Evolutionary conservation across 2,329 filamentous ascomycete genomes (phyloP).

Genomic region (Sphaerulina vaccinii): DNA sequence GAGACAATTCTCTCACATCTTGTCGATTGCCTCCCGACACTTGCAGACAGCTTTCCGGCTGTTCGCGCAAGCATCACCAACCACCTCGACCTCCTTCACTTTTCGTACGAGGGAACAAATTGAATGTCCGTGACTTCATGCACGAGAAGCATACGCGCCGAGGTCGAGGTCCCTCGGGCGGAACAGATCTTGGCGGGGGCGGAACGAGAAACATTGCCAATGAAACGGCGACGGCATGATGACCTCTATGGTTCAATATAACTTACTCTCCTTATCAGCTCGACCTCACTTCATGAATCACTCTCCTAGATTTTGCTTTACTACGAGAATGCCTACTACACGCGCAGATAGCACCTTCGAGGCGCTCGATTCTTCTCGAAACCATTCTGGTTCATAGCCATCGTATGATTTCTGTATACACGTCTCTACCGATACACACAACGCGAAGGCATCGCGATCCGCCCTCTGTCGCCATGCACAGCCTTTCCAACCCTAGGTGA

Average conservation of each 20-base stretch:
- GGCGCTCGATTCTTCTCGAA: background rate
- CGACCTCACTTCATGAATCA: background rate
- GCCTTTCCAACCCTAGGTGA: background rate
- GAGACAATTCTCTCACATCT: background rate
- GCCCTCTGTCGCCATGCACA: background rate
- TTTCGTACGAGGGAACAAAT: background rate
- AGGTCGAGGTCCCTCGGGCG: background rate
- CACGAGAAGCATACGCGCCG: background rate
- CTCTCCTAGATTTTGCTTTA: background rate
- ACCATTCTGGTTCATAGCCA: conserved; percentile 1
- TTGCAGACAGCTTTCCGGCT: conserved; percentile 15
- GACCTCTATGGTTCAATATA: background rate
- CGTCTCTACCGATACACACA: conserved; percentile 1
- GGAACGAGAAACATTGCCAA: background rate
- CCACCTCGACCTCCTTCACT: background rate
- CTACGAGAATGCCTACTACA: background rate
- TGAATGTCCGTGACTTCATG: background rate
- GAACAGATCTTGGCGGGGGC: background rate
- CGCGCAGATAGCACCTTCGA: background rate
- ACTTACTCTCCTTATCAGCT: background rate
- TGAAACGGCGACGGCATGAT: background rate
- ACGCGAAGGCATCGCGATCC: background rate
- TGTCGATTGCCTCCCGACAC: background rate
- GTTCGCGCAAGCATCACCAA: conserved; percentile 23
- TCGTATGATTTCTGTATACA: conserved; percentile 9